Percentiles rank a stretch among this genome's conserved stretches.
phyloP scores from a whole-genome alignment of 2,329 filamentous ascomycete genomes.

The Teratosphaeria destructans region DNA sequence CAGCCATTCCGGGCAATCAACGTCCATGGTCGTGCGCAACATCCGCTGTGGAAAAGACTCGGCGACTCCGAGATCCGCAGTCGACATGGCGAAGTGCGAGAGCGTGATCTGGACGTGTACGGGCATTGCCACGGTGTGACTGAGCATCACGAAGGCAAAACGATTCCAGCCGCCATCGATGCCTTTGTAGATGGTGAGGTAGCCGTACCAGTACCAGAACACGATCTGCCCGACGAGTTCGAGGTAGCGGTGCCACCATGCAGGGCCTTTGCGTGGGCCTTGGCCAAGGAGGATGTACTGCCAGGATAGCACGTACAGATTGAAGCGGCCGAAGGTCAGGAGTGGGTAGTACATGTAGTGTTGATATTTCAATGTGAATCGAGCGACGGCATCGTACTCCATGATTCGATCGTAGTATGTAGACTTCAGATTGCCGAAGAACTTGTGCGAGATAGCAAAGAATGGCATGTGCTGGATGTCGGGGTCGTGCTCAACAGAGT shows the following conservation, averaged over 20 bases:
- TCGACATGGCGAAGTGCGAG: slow-evolving; percentile 63
- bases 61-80: slow-evolving; percentile 50
- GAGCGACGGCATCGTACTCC: slow-evolving; percentile 51
- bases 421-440: slow-evolving; percentile 53
- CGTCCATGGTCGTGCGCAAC: slow-evolving; percentile 63
- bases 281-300: slow-evolving; percentile 49
- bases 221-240: slow-evolving; percentile 53
- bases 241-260: slow-evolving; percentile 57
- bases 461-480: slow-evolving; percentile 73
- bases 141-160: slow-evolving; percentile 52
- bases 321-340: slow-evolving; percentile 60
- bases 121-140: slow-evolving; percentile 56
- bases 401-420: slow-evolving; percentile 58
- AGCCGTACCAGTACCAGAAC: slow-evolving; percentile 61
- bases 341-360: slow-evolving; percentile 57
- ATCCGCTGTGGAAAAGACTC: slow-evolving; percentile 62
- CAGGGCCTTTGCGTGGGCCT: slow-evolving; percentile 48
- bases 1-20: slow-evolving; percentile 61
- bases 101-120: slow-evolving; percentile 64
- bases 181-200: slow-evolving; percentile 50
- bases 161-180: slow-evolving; percentile 50
- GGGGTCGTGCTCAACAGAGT: slow-evolving; percentile 88
- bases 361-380: slow-evolving; percentile 51
- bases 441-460: slow-evolving; percentile 56
- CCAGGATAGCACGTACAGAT: slow-evolving; percentile 60